These are phyloP conservation scores for Imleria badia DNA, from an alignment of 768 basidiomycete species.

Conservation along the genomic window DNA sequence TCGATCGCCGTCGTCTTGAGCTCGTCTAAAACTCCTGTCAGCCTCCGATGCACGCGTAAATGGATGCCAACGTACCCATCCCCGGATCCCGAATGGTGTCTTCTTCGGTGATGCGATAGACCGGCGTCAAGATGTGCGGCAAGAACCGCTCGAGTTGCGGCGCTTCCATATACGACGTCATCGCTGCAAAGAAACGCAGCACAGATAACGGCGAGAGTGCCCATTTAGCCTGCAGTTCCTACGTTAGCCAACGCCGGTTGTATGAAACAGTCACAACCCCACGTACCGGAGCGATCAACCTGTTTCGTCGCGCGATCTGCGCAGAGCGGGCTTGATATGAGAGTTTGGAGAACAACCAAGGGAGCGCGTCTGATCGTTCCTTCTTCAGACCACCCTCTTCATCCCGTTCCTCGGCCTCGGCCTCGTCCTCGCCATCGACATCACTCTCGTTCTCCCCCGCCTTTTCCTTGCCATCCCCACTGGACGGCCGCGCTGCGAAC, in stretches of 20 bases:
- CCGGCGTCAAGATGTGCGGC: slow-evolving; percentile 80
- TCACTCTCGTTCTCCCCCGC: slow-evolving; percentile 23
- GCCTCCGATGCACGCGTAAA: no score
- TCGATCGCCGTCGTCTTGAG: slow-evolving; percentile 79
- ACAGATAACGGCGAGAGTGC: slow-evolving; percentile 74
- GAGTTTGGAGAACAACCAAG: slow-evolving; percentile 93
- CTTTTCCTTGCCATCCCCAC: slow-evolving; percentile 16
- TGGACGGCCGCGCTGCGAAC: slow-evolving; percentile 50
- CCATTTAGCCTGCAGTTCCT: slow-evolving; percentile 68
- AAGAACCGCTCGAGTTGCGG: slow-evolving; percentile 64
- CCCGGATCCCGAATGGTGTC: slow-evolving; percentile 75
- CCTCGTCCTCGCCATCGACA: slow-evolving; percentile 16
- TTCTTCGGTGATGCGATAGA: slow-evolving; percentile 87
- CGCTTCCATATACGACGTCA: slow-evolving; percentile 69
- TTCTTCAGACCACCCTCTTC: slow-evolving; percentile 19
- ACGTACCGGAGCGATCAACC: slow-evolving; percentile 34
- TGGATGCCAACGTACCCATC: slow-evolving; percentile 80
- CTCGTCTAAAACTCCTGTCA: slow-evolving; percentile 54
- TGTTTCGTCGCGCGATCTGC: slow-evolving; percentile 66
- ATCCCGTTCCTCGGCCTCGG: slow-evolving; percentile 17
- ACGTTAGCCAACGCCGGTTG: neutral
- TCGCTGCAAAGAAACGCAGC: slow-evolving; percentile 93
- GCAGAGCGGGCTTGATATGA: slow-evolving; percentile 84
- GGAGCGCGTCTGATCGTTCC: slow-evolving; percentile 53
- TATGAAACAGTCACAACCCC: no score